Percentiles rank a stretch among this genome's conserved stretches.
phyloP scores from a whole-genome alignment of 2,329 filamentous ascomycete species.

The Apiospora arundinis region DNA sequence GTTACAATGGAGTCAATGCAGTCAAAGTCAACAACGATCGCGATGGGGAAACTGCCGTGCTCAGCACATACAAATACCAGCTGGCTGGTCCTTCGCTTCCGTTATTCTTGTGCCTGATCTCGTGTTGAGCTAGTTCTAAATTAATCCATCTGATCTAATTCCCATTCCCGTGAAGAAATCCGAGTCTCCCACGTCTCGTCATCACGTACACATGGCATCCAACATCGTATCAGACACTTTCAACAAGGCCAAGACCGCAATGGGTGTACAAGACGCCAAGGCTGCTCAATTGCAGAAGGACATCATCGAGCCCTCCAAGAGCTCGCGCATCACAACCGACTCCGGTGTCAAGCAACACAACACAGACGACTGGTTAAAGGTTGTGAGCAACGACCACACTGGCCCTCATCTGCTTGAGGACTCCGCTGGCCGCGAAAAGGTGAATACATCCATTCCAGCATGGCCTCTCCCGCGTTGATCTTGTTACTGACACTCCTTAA shows the following conservation, averaged over 20 bases:
- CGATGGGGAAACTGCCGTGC: neutral
- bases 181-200: neutral
- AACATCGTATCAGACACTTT: conserved; percentile 8
- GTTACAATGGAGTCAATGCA: conserved; percentile 7
- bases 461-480: conserved; percentile 24
- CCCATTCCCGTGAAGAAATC: neutral
- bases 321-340: conserved; percentile 74
- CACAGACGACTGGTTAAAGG: conserved; percentile 79
- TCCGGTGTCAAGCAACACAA: conserved; percentile 76
- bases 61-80: neutral
- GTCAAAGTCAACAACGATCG: neutral
- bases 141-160: neutral
- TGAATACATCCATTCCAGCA: conserved; percentile 48
- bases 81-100: neutral
- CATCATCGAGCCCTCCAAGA: conserved; percentile 43
- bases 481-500: conserved; percentile 23
- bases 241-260: conserved; percentile 20
- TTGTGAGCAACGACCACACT: conserved; percentile 64
- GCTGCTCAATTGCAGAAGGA: conserved; percentile 2
- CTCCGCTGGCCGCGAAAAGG: conserved; percentile 76
- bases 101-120: neutral
- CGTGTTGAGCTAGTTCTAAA: neutral
- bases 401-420: conserved; percentile 75
- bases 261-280: conserved; percentile 18
- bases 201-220: conserved; percentile 19